These are phyloP conservation scores for Lumnitzera racemosa DNA, from an alignment of 345 rosid species.

Conservation along the genomic window DNA sequence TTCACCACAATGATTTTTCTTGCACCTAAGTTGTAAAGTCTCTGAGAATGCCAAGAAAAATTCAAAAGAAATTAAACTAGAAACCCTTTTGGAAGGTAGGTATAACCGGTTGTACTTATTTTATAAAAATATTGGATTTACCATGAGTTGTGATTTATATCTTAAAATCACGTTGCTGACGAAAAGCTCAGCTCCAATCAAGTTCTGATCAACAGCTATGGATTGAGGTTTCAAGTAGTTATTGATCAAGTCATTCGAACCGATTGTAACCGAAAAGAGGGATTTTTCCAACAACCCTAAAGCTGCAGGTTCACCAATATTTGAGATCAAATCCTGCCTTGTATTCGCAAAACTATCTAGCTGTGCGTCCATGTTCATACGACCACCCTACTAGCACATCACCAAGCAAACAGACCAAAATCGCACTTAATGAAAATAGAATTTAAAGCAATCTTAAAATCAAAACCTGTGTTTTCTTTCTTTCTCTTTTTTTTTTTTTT, in stretches of 20 bases:
- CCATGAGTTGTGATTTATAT: constrained; percentile 53
- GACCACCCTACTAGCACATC: constrained; percentile 47
- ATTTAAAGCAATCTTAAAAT: no score
- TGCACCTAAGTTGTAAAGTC: constrained; percentile 54
- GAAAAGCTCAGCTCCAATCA: constrained; percentile 45
- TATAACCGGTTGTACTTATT: no score
- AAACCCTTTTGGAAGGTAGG: no score
- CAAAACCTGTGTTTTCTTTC: no score
- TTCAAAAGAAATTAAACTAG: not conserved
- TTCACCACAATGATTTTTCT: constrained; percentile 54
- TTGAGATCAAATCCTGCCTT: constrained; percentile 32
- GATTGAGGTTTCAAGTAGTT: constrained; percentile 56
- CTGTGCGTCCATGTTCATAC: constrained; percentile 59
- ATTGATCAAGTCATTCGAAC: constrained; percentile 75
- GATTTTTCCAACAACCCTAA: constrained; percentile 22
- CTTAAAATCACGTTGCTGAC: constrained; percentile 41
- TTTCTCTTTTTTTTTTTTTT: no score
- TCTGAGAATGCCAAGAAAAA: constrained; percentile 25
- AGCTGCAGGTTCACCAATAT: constrained; percentile 34
- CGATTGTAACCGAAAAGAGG: constrained; percentile 50
- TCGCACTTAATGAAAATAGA: no score
- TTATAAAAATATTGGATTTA: constrained; percentile 7
- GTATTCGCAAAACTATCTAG: constrained; percentile 47
- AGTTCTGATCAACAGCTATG: constrained; percentile 29
- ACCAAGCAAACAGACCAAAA: no score